These are phyloP conservation scores for Zygoascus hellenicus DNA, from an alignment of 1,139 yeast species.

Conservation along the genomic window DNA sequence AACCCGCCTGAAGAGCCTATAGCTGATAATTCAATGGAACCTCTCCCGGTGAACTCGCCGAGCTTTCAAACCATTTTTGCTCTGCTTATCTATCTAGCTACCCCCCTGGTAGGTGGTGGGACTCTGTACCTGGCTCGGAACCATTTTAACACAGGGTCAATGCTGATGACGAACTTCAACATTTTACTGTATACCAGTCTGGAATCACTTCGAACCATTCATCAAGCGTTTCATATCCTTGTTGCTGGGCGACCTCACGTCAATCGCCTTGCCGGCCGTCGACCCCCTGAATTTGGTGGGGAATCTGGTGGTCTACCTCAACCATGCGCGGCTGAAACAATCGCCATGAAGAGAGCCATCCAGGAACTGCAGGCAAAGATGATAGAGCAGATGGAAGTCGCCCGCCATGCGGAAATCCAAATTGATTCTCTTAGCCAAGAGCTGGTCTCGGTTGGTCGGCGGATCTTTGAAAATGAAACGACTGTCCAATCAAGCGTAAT, in stretches of 20 bases:
- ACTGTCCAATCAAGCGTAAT: conserved; percentile 15
- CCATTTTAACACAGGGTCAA: conserved; percentile 22
- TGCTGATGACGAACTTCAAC: conserved; percentile 23
- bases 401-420: conserved; percentile 4
- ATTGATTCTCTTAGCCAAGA: conserved; percentile 1
- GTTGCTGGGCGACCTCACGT: neutral
- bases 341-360: too few species aligned
- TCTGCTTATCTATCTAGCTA: conserved; percentile 17
- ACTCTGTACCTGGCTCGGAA: conserved; percentile 19
- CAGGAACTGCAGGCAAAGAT: neutral
- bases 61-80: neutral
- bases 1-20: too few species aligned
- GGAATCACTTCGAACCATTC: conserved; percentile 21
- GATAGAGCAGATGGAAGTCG: neutral
- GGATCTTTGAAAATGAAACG: conserved; percentile 15
- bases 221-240: conserved; percentile 13
- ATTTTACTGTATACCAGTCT: conserved; percentile 23
- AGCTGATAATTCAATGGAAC: too few species aligned
- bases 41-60: too few species aligned
- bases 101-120: conserved; percentile 24
- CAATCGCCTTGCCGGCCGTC: neutral
- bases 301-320: neutral
- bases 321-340: neutral
- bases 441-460: conserved; percentile 7
- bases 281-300: neutral